phyloP scores from a whole-genome alignment of 495 filamentous ascomycete species.

The Neurospora sublineolata region DNA sequence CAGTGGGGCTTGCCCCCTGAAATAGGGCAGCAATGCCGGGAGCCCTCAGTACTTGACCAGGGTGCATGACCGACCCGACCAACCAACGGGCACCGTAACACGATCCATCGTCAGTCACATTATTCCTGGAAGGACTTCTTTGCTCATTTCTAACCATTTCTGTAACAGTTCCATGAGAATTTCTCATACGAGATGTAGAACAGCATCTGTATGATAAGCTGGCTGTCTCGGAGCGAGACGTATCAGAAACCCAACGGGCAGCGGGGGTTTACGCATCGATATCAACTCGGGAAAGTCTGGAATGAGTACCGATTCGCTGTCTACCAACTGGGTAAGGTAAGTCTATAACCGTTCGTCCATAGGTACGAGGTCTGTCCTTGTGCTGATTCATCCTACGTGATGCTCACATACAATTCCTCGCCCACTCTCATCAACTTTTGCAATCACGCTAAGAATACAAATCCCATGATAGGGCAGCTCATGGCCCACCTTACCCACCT shows the following conservation, averaged over 20 bases:
- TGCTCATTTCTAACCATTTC: neutral
- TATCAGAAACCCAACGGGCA: neutral
- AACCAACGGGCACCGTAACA: neutral
- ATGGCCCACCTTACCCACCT: neutral
- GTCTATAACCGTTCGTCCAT: neutral
- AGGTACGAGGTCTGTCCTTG: neutral
- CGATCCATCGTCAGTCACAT: neutral
- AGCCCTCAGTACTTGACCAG: neutral
- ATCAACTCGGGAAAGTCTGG: neutral
- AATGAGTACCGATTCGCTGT: neutral
- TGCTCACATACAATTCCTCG: neutral
- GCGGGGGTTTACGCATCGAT: neutral
- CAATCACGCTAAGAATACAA: neutral
- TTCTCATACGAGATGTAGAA: neutral
- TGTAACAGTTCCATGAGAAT: neutral
- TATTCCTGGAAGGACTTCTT: neutral
- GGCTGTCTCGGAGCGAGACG: neutral
- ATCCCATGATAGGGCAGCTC: neutral
- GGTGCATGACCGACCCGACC: neutral
- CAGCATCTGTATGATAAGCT: slow-evolving; percentile 1
- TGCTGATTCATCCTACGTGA: neutral
- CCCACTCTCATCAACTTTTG: neutral
- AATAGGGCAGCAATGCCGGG: neutral
- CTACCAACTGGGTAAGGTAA: neutral
- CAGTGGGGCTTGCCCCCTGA: neutral